Base-by-base conservation (phyloP, 306 rosid species). In the Pterocarpus macrocarpus region DNA sequence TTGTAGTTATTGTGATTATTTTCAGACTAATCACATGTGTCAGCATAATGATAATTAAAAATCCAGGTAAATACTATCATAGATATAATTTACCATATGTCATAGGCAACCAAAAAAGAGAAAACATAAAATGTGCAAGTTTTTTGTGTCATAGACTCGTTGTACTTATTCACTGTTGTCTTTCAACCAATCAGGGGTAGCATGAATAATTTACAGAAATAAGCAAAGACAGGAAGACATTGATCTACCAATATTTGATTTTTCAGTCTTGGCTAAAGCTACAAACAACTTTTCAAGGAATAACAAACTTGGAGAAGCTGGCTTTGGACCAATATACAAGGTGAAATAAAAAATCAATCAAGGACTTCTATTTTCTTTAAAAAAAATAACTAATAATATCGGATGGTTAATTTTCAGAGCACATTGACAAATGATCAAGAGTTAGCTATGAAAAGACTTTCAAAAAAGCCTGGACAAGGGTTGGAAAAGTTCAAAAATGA, bases 11-110 rank as follows among this genome's bases (percentile, higher is more conserved):
- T 15, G 44, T 12, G 35, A 50, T 32, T 47, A 49, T 76, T 76
- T 61, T 49, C 36, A 78, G 73, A 69, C 49, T 76, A 15, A 30
- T 49, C 8, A 47, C 22, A 47, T 59, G 67, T 61, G 67, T 30
- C 41, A 10, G 33, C 68, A 75, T 59, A 75, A 28, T 44, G 11
- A 63, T 70, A 63, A 13, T 39, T 5, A 49, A 33, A 76, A 68
- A n/a, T 47, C 41, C 61, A 59, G 85, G 81, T 82, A 55, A 68
- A 49, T 10, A 12, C 5, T 39, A 3, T 41, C 3, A 17, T 11
- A 2, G 13, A 7, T 14, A 14, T 63, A 33, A 16, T 72, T 52
- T 71, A 56, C 15, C 7, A 8, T 66, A 4, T 68, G 7, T 6
- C 16, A 52, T 15, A 52, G 17, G n/a, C 57, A 43, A 22, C 57